These are phyloP conservation scores for Scleromitrula shiraiana DNA, from an alignment of 2,329 filamentous ascomycete species.

Conservation along the genomic window DNA sequence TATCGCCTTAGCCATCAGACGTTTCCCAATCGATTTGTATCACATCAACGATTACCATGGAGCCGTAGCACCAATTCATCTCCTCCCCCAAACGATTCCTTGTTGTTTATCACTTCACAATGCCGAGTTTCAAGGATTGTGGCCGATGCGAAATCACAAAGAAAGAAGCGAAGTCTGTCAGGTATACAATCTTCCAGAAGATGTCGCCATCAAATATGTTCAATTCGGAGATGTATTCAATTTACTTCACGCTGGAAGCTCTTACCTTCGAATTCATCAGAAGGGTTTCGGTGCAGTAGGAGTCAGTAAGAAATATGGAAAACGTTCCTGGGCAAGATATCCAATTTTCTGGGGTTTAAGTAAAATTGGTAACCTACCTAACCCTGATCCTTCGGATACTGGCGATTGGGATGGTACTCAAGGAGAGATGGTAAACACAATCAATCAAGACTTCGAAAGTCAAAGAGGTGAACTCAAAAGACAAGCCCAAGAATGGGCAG, in stretches of 20 bases:
- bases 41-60: slow-evolving; percentile 62
- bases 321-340: slow-evolving; percentile 57
- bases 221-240: slow-evolving; percentile 65
- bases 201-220: slow-evolving; percentile 51
- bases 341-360: slow-evolving; percentile 62
- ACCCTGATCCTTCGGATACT: slow-evolving; percentile 57
- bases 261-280: slow-evolving; percentile 58
- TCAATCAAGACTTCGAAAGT: slow-evolving; percentile 48
- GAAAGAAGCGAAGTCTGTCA: slow-evolving; percentile 56
- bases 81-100: slow-evolving; percentile 52
- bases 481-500: slow-evolving; percentile 61
- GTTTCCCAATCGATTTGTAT: slow-evolving; percentile 57
- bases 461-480: slow-evolving; percentile 44
- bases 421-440: slow-evolving; percentile 36
- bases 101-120: slow-evolving; percentile 59
- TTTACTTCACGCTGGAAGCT: slow-evolving; percentile 52
- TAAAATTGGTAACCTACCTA: slow-evolving; percentile 58
- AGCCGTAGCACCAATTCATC: slow-evolving; percentile 54
- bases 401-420: slow-evolving; percentile 48
- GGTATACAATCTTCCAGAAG: slow-evolving; percentile 53
- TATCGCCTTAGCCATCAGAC: slow-evolving; percentile 53
- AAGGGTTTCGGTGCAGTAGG: slow-evolving; percentile 61
- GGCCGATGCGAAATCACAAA: slow-evolving; percentile 55
- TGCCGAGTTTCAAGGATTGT: slow-evolving; percentile 61
- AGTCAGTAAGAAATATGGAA: slow-evolving; percentile 61